Base-by-base conservation (phyloP, 192 early-diverging fungal species). In the Funneliformis mosseae region DNA sequence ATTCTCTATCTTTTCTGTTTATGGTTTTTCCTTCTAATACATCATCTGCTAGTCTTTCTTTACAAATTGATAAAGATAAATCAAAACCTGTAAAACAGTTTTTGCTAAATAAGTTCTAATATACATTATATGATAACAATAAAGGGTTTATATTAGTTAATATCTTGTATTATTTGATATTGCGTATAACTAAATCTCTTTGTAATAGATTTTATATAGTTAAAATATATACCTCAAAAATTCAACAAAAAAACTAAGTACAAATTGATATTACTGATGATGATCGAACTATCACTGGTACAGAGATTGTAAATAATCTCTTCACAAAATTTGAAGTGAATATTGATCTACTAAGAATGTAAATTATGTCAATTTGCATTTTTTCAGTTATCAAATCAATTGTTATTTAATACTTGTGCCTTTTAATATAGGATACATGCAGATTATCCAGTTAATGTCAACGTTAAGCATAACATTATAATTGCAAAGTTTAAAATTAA, bases 111-210 rank as follows among this genome's bases (percentile, higher is more conserved):
- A 63, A 3, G 1, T 63, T 23, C n/a, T 33, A 67, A 67, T 67
- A 67, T 67, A 33, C 28, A 12, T 39, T 67, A 14, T 41, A 67
- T 41, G 28, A 67, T 5, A 39, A 67, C 10, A 67, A 48, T 48
- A 2, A 41, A 67, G 2, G 3, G 28, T 67, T 33, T 67, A 28
- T 39, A 67, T 67, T 67, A 12, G 28, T 41, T 23, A 67, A 67
- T 67, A 41, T 67, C 64, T 38, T 67, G 28, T 67, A 67, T 67
- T 67, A 2, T 73, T 73, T 73, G 41, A 73, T 46, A 73, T 73
- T 70, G 0, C 28, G 28, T 48, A 23, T 21, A 67, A 27, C n/a
- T 73, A 73, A 73, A 73, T 73, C 41, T 73, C 12, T 73, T 73
- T 48, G 45, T 12, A 25, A 73, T 73, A 73, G 42, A n/a, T 73